phyloP scores from a whole-genome alignment of 2,329 filamentous ascomycete genomes.

The Claviceps quebecensis region DNA sequence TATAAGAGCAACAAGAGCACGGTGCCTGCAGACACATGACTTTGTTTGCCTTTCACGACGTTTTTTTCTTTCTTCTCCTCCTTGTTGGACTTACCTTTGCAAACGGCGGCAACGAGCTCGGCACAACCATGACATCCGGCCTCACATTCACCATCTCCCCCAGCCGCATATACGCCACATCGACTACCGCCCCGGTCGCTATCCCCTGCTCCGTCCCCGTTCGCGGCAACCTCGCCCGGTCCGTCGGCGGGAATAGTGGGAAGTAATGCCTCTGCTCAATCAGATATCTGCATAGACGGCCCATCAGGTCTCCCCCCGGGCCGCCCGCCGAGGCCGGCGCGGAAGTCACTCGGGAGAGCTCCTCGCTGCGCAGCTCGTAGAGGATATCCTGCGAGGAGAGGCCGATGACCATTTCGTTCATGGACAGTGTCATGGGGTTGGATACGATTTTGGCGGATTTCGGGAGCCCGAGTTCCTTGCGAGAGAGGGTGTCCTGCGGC shows the following conservation, averaged over 20 bases:
- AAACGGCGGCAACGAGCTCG: conserved; percentile 73
- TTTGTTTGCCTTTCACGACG: too few relatives aligned
- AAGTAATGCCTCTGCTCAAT: conserved; percentile 87
- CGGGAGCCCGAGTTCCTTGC: conserved; percentile 63
- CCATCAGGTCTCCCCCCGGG: conserved; percentile 41
- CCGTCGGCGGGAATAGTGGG: conserved; percentile 71
- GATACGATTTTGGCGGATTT: conserved; percentile 66
- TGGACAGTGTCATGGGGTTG: conserved; percentile 76
- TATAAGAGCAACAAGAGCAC: not conserved
- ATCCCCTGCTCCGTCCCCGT: conserved; percentile 45
- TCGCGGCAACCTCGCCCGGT: conserved; percentile 52
- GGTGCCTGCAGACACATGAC: not conserved
- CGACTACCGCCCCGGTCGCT: conserved; percentile 63
- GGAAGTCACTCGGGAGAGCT: conserved; percentile 26
- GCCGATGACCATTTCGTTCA: conserved; percentile 78
- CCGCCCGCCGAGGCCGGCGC: not conserved
- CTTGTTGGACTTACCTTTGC: conserved; percentile 51
- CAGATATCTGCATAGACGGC: conserved; percentile 60
- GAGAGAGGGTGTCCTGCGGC: conserved; percentile 51
- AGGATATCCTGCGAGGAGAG: conserved; percentile 75
- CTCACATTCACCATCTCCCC: conserved; percentile 80
- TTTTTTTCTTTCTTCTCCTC: not conserved
- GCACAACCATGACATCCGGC: conserved; percentile 73
- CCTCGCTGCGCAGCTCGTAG: conserved; percentile 66
- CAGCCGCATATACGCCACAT: conserved; percentile 72